phyloP scores from a whole-genome alignment of 768 basidiomycete species.

The Sporobolomyces pararoseus region DNA sequence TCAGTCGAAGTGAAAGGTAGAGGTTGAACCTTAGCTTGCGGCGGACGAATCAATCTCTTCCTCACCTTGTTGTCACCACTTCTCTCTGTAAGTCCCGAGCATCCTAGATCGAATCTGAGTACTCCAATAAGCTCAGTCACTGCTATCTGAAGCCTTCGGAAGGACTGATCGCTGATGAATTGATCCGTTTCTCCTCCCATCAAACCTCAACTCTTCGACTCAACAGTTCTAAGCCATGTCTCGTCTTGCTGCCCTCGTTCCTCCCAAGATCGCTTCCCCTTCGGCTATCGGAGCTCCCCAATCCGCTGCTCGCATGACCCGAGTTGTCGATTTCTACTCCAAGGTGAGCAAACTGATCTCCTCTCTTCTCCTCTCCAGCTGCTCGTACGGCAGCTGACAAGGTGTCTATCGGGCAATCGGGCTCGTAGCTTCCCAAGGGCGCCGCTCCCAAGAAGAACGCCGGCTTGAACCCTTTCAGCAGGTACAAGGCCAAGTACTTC shows the following conservation, averaged over 20 bases:
- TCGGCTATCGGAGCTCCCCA: conserved; percentile 67
- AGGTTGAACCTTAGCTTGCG: neutral
- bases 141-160: no score
- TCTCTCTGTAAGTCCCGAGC: neutral
- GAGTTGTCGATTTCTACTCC: conserved; percentile 91
- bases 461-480: conserved; percentile 55
- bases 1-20: no score
- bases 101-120: no score
- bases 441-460: conserved; percentile 54
- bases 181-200: neutral
- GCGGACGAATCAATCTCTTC: no score
- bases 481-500: conserved; percentile 75
- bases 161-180: no score
- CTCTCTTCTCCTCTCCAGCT: neutral
- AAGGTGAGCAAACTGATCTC: conserved; percentile 51
- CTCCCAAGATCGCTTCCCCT: conserved; percentile 92
- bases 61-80: conserved; percentile 1
- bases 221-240: conserved; percentile 3
- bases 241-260: conserved; percentile 70
- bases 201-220: neutral
- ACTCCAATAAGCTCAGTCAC: no score
- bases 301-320: conserved; percentile 71
- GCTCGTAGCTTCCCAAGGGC: conserved; percentile 78
- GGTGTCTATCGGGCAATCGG: no score
- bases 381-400: neutral